These are phyloP conservation scores for Citrus hindsii DNA, from an alignment of 345 rosid species.

Conservation along the genomic window DNA sequence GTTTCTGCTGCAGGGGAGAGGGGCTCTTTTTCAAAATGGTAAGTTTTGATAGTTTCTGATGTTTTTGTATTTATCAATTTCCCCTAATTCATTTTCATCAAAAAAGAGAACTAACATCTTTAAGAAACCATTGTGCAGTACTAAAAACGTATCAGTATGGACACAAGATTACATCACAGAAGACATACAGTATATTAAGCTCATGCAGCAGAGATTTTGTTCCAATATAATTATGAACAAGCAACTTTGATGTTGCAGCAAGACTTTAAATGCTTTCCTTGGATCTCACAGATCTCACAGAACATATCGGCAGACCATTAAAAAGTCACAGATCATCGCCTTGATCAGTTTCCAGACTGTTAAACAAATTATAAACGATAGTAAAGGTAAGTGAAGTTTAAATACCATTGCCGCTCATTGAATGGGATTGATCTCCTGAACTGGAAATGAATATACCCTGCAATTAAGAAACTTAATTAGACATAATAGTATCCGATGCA, in stretches of 20 bases:
- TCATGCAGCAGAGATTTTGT: slow-evolving; percentile 1
- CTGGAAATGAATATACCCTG: slow-evolving; percentile 82
- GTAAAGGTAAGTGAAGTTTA: not conserved
- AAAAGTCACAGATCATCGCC: not conserved
- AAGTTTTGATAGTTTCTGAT: not conserved
- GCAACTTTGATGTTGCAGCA: not conserved
- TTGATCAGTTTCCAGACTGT: not conserved
- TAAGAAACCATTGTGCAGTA: not conserved
- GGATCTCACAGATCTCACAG: not conserved
- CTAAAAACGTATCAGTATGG: not conserved
- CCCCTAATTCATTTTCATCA: not conserved
- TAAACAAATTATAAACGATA: not conserved
- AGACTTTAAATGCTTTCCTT: not conserved
- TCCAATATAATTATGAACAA: not conserved
- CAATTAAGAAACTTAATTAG: slow-evolving; percentile 8
- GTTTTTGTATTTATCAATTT: not conserved
- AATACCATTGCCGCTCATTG: slow-evolving; percentile 89
- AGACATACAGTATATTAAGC: not conserved
- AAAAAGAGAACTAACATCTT: not conserved
- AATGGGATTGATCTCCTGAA: slow-evolving; percentile 86
- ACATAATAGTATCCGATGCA: not conserved
- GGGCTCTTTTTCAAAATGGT: not conserved
- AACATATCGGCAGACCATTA: not conserved
- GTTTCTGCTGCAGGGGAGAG: not conserved
- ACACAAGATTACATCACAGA: not conserved